These are phyloP conservation scores for Massarina eburnea DNA, from an alignment of 2,329 filamentous ascomycete species.

Conservation along the genomic window DNA sequence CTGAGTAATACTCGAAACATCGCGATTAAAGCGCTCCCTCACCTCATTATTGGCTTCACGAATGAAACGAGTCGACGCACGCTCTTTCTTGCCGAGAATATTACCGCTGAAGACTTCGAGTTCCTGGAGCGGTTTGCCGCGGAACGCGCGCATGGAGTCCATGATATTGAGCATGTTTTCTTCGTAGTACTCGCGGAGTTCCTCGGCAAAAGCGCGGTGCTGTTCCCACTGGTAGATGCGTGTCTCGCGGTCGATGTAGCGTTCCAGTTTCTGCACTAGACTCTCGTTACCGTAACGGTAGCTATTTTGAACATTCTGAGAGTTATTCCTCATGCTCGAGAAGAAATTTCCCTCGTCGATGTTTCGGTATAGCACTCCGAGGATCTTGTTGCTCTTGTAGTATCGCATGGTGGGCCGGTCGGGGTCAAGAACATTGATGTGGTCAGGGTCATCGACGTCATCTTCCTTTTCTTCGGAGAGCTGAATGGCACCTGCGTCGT, in stretches of 20 bases:
- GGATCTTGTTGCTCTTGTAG: slow-evolving; percentile 67
- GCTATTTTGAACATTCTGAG: slow-evolving; percentile 7
- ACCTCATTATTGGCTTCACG: slow-evolving; percentile 37
- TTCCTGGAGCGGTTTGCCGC: slow-evolving; percentile 31
- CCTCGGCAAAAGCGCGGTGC: slow-evolving; percentile 42
- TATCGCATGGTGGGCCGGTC: slow-evolving; percentile 52
- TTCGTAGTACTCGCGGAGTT: slow-evolving; percentile 54
- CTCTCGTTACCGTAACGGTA: slow-evolving; percentile 7
- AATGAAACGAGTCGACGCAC: slow-evolving; percentile 34
- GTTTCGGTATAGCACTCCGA: slow-evolving; percentile 70
- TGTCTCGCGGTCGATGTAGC: slow-evolving; percentile 43
- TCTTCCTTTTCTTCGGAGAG: slow-evolving; percentile 28
- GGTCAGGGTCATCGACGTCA: slow-evolving; percentile 33
- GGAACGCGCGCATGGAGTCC: slow-evolving; percentile 37
- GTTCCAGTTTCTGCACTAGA: slow-evolving; percentile 41
- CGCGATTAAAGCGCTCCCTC: slow-evolving; percentile 44
- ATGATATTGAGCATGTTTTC: slow-evolving; percentile 53
- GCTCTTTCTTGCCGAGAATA: slow-evolving; percentile 55
- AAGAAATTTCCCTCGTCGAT: slow-evolving; percentile 72
- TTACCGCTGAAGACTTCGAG: slow-evolving; percentile 57
- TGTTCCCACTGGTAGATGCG: slow-evolving; percentile 46
- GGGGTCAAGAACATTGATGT: slow-evolving; percentile 45
- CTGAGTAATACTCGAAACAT: slow-evolving; percentile 47
- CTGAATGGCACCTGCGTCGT: slow-evolving; percentile 27
- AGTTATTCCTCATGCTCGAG: slow-evolving; percentile 23